Evolutionary conservation across 192 early-diverging fungal genomes (phyloP), one percentile per base, ranked within the genome.

Genomic region (Gorgonomyces haynaldii): DNA sequence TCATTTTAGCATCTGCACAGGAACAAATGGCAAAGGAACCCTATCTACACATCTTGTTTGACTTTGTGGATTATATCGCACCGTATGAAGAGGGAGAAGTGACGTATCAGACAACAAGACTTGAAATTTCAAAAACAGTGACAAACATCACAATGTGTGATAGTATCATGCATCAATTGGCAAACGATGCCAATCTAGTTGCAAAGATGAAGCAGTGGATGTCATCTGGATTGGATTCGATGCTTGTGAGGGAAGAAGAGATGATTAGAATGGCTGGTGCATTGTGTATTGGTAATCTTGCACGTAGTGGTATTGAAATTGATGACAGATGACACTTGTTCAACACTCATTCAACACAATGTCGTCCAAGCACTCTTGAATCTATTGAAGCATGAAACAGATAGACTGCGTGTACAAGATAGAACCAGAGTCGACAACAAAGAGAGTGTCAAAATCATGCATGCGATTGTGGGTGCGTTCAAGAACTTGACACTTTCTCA

Each of bases 181-280:
- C 58, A 1, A 36, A 61, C 12, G 40, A 74, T 3, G 15, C 40
- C 9, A 35, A 52, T 13, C 27, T 65, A 15, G 55, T 74, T 37
- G 37, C 37, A 10, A 54, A 58, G 7, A 63, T 74, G 39, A 67
- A 61, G 45, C 21, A 38, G 15, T 74, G 72, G 72, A 58, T 67
- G 56, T 64, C 57, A 5, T 35, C 49, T 36, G 61, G 63, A 2
- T 17, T 58, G 5, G 41, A 50, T 25, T 26, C 44, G 17, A 35
- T 31, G 0, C 47, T 44, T 15, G 53, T 38, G 2, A 31, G 31
- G 16, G 61, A 62, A 30, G 68, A 71, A 39, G 72, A 75, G 40
- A 66, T 70, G 38, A 72, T 75, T 39, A 41, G 72, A 9, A 75
- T 75, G 72, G 42, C 57, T 30, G 72, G 66, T 4, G 72, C 72